Evolutionary conservation across 1,139 yeast genomes (phyloP).

Genomic region (Pichia sp.): DNA sequence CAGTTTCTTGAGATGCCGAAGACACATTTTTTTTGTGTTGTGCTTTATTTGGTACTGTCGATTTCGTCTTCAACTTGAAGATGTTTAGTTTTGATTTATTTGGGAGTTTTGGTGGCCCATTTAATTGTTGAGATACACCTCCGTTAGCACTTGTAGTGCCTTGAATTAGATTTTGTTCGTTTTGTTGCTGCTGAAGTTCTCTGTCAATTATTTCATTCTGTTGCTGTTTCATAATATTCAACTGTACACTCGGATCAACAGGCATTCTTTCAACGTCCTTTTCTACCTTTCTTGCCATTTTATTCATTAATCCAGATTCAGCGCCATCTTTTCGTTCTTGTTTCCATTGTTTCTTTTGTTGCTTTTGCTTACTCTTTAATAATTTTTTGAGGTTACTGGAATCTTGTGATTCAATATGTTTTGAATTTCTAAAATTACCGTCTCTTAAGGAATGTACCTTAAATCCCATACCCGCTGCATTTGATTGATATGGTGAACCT

Average conservation of each 20-base stretch:
- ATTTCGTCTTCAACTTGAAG: slow-evolving; percentile 7
- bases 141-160: background rate
- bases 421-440: background rate
- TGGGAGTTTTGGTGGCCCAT: background rate
- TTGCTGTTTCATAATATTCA: slow-evolving; percentile 1
- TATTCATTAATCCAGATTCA: slow-evolving; percentile 1
- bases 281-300: slow-evolving; percentile 4
- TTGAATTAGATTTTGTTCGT: background rate
- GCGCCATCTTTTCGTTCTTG: slow-evolving; percentile 10
- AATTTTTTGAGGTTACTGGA: slow-evolving; percentile 8
- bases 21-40: slow-evolving; percentile 6
- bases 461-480: slow-evolving; percentile 20
- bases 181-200: background rate
- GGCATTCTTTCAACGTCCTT: slow-evolving; percentile 11
- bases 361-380: slow-evolving; percentile 11
- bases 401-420: slow-evolving; percentile 8
- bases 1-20: slow-evolving; percentile 8
- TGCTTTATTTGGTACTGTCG: background rate
- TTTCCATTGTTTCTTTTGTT: slow-evolving; percentile 14
- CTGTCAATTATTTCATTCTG: background rate
- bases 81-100: slow-evolving; percentile 4
- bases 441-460: slow-evolving; percentile 20
- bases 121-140: background rate
- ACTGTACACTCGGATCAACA: slow-evolving; percentile 10
- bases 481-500: slow-evolving; percentile 11